Conservation (phyloP, 331 rosid species). For the Prunus yedoensis region DNA sequence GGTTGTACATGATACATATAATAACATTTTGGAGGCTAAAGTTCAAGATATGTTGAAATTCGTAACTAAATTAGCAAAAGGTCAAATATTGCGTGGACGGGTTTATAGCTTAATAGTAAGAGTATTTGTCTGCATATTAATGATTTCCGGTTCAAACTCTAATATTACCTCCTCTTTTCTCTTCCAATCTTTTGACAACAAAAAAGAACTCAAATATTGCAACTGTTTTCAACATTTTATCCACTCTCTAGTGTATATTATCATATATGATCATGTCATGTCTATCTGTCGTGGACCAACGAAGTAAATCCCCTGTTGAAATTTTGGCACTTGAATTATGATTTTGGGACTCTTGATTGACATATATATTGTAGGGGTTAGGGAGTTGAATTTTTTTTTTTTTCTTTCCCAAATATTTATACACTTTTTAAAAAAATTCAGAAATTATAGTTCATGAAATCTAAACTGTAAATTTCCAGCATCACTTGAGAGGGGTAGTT, state of each 20-base stretch:
- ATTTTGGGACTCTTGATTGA: no score
- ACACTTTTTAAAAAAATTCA: no score
- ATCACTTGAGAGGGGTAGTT: no score
- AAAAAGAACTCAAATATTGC: not conserved
- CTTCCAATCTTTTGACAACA: no score
- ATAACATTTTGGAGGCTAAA: not conserved
- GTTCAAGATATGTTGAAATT: not conserved
- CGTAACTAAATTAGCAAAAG: not conserved
- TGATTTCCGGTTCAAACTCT: rapidly evolving
- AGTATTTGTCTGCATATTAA: rapidly evolving
- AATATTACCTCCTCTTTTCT: no score
- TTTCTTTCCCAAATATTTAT: no score
- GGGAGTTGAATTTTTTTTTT: no score
- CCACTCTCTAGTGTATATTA: not conserved
- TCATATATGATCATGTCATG: no score
- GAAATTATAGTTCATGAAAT: no score
- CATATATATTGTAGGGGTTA: no score
- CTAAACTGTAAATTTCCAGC: no score
- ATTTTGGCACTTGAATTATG: no score
- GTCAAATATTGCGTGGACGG: not conserved
- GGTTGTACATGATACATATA: not conserved
- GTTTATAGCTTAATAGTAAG: rapidly evolving
- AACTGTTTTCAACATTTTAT: conserved; percentile 12
- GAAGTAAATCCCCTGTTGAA: conserved; percentile 1
- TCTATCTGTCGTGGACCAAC: not conserved